A percentile compares a stretch with the other conserved stretches of the same genome.
Evolutionary conservation across 1,139 yeast genomes (phyloP).

Genomic region (Geotrichum candidum): DNA sequence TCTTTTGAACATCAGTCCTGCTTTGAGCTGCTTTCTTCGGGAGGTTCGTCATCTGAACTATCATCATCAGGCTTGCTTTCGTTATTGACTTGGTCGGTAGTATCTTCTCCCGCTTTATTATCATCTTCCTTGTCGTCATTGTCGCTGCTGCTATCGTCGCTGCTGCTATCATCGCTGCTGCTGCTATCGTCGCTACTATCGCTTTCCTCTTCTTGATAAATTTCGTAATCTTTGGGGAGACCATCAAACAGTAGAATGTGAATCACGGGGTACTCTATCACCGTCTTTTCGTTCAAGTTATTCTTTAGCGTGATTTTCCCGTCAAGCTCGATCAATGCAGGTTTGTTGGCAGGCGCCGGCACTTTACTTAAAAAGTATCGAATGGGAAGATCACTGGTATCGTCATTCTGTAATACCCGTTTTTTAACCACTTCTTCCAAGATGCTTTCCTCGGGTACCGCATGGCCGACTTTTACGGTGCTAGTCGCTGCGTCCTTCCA

Average conservation of each 20-base stretch:
- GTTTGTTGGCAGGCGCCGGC: constrained; percentile 23
- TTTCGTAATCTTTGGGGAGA: constrained; percentile 15
- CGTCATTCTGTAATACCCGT: neutral
- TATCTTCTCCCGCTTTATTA: neutral
- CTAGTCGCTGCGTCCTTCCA: constrained; percentile 2
- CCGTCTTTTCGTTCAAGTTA: constrained; percentile 49
- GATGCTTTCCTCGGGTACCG: constrained; percentile 10
- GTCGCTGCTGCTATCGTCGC: neutral
- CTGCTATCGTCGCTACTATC: constrained; percentile 8
- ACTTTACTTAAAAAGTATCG: constrained; percentile 22
- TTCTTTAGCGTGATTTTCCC: constrained; percentile 36
- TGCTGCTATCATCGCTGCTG: constrained; percentile 7
- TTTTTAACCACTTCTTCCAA: constrained; percentile 6
- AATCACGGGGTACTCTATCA: constrained; percentile 74
- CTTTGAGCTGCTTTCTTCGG: constrained; percentile 8
- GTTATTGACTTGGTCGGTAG: too few species aligned
- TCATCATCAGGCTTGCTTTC: neutral
- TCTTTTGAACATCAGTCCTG: neutral
- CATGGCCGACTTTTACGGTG: constrained; percentile 4
- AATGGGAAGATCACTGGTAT: neutral
- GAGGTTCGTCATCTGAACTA: neutral
- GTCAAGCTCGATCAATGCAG: constrained; percentile 22
- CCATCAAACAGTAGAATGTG: constrained; percentile 38
- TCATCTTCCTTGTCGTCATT: neutral
- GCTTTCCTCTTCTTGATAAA: constrained; percentile 16